Conservation (phyloP, 2,329 filamentous ascomycete species). For the Pseudogymnoascus sp. region DNA sequence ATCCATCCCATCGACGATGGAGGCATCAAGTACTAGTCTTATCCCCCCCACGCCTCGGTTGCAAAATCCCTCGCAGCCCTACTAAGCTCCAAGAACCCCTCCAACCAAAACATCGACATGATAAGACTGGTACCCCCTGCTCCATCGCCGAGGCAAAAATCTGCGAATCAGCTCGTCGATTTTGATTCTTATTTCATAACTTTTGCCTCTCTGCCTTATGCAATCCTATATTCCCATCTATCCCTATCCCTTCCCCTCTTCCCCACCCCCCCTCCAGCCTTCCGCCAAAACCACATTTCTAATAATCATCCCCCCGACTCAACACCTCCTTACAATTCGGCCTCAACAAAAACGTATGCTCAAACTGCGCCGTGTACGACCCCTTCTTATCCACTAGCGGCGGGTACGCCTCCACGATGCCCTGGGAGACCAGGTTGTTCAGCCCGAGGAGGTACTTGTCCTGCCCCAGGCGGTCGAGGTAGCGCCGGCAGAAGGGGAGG, state of each 20-base stretch:
- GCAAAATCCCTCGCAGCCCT: neutral
- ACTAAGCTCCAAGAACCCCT: neutral
- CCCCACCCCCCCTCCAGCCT: too few species aligned
- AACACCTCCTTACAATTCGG: conserved; percentile 78
- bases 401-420: conserved; percentile 84
- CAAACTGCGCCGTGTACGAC: conserved; percentile 87
- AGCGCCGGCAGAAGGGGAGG: conserved; percentile 81
- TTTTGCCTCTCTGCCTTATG: neutral
- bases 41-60: neutral
- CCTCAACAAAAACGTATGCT: conserved; percentile 73
- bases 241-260: neutral
- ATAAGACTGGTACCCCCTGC: neutral
- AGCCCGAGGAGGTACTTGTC: conserved; percentile 92
- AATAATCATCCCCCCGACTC: conserved; percentile 79
- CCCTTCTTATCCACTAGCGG: conserved; percentile 88
- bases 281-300: neutral
- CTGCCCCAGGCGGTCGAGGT: conserved; percentile 85
- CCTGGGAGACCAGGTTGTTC: conserved; percentile 74
- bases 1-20: neutral
- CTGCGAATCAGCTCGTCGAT: neutral
- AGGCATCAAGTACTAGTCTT: neutral
- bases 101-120: neutral
- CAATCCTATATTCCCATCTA: neutral
- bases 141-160: neutral
- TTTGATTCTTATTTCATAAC: neutral